Evolutionary conservation across 371 early-diverging fungal genomes (phyloP).

Genomic region (Zopfochytrium polystomum): DNA sequence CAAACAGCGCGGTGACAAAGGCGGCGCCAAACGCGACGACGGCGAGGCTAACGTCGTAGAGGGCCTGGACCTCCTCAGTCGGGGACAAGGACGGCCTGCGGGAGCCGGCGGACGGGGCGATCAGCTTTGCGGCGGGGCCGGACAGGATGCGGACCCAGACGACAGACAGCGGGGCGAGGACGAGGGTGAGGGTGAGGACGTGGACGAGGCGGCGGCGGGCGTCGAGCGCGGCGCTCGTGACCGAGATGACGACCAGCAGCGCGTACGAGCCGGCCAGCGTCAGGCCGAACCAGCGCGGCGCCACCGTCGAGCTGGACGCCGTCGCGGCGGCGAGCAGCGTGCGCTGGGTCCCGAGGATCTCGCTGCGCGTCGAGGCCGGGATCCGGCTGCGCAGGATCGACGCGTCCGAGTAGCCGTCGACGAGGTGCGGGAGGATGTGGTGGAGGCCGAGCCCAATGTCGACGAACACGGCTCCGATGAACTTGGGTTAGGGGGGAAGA

Average conservation of each 20-base stretch:
- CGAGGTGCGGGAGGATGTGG: constrained; percentile 20
- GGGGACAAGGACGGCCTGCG: no score
- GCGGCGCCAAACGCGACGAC: constrained; percentile 8
- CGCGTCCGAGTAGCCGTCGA: constrained; percentile 17
- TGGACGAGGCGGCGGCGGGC: constrained; percentile 7
- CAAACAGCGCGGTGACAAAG: constrained; percentile 14
- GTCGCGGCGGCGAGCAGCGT: neutral
- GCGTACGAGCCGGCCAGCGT: constrained; percentile 11
- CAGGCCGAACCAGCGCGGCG: constrained; percentile 15
- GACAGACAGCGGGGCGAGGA: constrained; percentile 5
- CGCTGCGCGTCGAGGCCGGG: constrained; percentile 10
- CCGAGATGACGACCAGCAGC: constrained; percentile 15
- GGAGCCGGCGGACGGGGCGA: neutral
- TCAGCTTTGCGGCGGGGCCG: constrained; percentile 7
- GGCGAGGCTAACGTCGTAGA: constrained; percentile 21
- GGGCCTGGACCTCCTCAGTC: constrained; percentile 15
- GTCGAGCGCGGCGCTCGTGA: constrained; percentile 23
- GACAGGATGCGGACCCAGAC: neutral
- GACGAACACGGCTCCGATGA: constrained; percentile 18
- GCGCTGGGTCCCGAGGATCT: constrained; percentile 13
- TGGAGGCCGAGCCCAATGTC: constrained; percentile 20
- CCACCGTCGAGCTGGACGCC: neutral
- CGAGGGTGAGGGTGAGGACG: constrained; percentile 11
- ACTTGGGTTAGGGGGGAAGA: no score
- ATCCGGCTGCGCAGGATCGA: constrained; percentile 20